These are phyloP conservation scores for Phytophthora europaea DNA, from an alignment of 352 stramenopile genomes.

Conservation along the genomic window DNA sequence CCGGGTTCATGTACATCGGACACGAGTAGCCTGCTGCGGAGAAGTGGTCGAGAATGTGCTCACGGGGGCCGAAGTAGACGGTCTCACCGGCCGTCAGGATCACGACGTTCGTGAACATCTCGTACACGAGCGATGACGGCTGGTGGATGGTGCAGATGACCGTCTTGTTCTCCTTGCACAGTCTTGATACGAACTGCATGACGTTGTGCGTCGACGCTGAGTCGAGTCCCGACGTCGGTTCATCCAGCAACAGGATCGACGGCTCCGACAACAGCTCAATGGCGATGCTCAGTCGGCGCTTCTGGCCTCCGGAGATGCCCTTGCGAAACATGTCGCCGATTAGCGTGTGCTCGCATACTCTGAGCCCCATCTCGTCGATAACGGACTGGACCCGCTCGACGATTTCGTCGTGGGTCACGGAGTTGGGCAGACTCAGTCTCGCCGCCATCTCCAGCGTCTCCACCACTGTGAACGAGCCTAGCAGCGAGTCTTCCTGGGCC, in stretches of 20 bases:
- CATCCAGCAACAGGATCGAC: constrained; percentile 95
- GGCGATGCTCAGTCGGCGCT: constrained; percentile 93
- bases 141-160: constrained; percentile 91
- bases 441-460: constrained; percentile 77
- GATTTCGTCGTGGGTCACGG: constrained; percentile 44
- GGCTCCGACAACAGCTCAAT: constrained; percentile 95
- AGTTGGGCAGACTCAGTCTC: constrained; percentile 54
- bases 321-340: constrained; percentile 89
- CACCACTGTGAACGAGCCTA: constrained; percentile 74
- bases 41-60: constrained; percentile 62
- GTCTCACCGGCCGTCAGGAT: constrained; percentile 79
- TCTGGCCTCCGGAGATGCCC: constrained; percentile 89
- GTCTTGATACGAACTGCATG: constrained; percentile 74
- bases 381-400: constrained; percentile 65
- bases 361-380: constrained; percentile 75
- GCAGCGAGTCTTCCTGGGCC: constrained; percentile 60
- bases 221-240: constrained; percentile 95
- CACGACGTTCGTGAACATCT: constrained; percentile 73
- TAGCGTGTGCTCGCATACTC: constrained; percentile 60
- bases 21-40: constrained; percentile 52
- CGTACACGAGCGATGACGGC: constrained; percentile 71
- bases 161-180: constrained; percentile 72
- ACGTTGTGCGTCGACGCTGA: constrained; percentile 88
- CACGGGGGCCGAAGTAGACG: constrained; percentile 91
- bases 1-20: constrained; percentile 69